phyloP scores from a whole-genome alignment of 2,329 filamentous ascomycete species.

The Hypoxylon sp. region DNA sequence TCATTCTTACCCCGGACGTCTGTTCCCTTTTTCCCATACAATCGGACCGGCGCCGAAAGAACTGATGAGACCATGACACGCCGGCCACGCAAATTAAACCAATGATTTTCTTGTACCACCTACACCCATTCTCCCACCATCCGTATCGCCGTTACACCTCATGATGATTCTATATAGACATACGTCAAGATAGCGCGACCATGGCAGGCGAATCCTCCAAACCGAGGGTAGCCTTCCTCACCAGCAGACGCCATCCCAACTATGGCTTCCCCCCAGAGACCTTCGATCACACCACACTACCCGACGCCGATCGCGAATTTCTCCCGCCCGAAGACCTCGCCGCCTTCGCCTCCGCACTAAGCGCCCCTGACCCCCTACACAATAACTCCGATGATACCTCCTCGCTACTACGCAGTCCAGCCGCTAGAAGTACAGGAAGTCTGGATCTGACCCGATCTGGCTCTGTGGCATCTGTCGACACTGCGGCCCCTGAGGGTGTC shows the following conservation, averaged over 20 bases:
- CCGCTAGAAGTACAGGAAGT: constrained; percentile 56
- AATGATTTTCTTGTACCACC: neutral
- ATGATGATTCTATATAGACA: constrained; percentile 35
- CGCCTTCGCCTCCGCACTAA: constrained; percentile 83
- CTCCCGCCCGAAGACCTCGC: constrained; percentile 76
- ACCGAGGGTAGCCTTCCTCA: constrained; percentile 42
- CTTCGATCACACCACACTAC: constrained; percentile 77
- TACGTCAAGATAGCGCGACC: constrained; percentile 32
- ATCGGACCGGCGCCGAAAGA: constrained; percentile 18
- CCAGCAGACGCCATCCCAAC: constrained; percentile 47
- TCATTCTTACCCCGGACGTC: constrained; percentile 11
- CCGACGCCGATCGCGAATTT: constrained; percentile 85
- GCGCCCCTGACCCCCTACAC: constrained; percentile 81
- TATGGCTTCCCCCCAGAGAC: constrained; percentile 72
- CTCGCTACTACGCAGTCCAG: constrained; percentile 57
- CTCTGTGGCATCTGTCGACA: constrained; percentile 56
- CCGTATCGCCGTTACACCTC: neutral
- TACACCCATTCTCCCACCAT: neutral
- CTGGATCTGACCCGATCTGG: constrained; percentile 56
- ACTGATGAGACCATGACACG: constrained; percentile 20
- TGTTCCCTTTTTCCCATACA: neutral
- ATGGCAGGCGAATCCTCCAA: constrained; percentile 45
- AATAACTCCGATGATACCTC: constrained; percentile 66
- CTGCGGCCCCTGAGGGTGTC: constrained; percentile 48
- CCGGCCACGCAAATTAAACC: neutral